A percentile compares a stretch with the other conserved stretches of the same genome.
Evolutionary conservation across 768 basidiomycete species (phyloP).

Genomic region (Lentinula guzmanii): DNA sequence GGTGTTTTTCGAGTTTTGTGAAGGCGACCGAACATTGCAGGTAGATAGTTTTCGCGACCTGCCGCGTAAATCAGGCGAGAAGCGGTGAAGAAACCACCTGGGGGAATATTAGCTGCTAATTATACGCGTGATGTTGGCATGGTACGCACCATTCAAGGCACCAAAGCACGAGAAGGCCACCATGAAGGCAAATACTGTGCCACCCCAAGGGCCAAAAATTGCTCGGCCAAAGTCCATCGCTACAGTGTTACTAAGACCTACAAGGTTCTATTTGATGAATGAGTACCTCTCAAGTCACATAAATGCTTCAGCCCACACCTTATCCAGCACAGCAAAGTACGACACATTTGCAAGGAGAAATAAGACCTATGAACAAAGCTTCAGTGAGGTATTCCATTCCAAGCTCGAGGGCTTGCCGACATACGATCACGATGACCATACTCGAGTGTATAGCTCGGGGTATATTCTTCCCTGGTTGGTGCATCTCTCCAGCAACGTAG

Average conservation of each 20-base stretch:
- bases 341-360: conserved; percentile 82
- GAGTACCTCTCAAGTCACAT: not conserved
- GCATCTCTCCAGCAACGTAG: conserved; percentile 88
- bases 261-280: conserved; percentile 36
- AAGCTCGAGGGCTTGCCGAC: conserved; percentile 16
- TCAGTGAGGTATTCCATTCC: conserved; percentile 4
- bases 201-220: conserved; percentile 84
- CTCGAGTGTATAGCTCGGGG: conserved; percentile 88
- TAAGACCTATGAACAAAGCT: conserved; percentile 39
- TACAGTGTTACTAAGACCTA: conserved; percentile 79
- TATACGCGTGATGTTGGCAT: not conserved
- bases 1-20: conserved; percentile 78
- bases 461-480: conserved; percentile 76
- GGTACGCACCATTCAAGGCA: conserved; percentile 70
- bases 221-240: conserved; percentile 89
- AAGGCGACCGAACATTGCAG: conserved; percentile 73
- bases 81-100: conserved; percentile 68
- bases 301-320: conserved; percentile 31
- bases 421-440: conserved; percentile 75
- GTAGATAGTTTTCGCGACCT: conserved; percentile 83
- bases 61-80: conserved; percentile 88
- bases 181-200: conserved; percentile 79
- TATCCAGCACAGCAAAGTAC: conserved; percentile 92
- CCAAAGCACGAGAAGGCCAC: conserved; percentile 96
- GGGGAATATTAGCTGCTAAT: conserved; percentile 9